Evolutionary conservation across 805 yeast genomes (phyloP), one percentile per base, ranked within the genome.

Genomic region (Candida takata): DNA sequence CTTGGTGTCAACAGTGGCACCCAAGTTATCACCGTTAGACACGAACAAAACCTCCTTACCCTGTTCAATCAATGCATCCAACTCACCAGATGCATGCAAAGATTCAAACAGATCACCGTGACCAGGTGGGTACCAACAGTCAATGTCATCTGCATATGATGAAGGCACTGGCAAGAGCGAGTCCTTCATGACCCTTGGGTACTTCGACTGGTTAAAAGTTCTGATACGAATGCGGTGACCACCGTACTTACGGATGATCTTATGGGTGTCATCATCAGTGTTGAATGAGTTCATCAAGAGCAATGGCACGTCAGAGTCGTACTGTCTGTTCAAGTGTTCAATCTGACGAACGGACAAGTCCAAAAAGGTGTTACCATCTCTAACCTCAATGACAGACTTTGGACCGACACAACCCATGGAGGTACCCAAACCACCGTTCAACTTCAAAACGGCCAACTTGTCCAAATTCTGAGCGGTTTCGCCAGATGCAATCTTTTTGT

Each of bases 371-470:
- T 92, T 94, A 43, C 97, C 97, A 53, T 92, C 98, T 64, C 98
- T 84, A 33, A 92, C 98, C 69, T 92, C 98, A 58, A 92, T 92
- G 48, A 92, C 95, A 19, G 95, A 84, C 65, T 88, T 88, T 46
- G 98, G 98, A 40, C 98, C 98, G 44, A 92, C 97, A 69, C 98
- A 92, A 40, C 98, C 98, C 98, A 92, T 92, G 8, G 97, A 90
- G 15, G 98, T 92, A 58, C 98, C 98, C 51, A 92, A 72, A 29
- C 98, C 98, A 70, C 98, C 98, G 60, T 92, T 92, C 60, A 92
- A 74, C 68, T 92, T 92, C 62, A 92, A 72, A 28, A 92, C 98
- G 8, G 97, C 97, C 59, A 92, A 74, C 62, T 88, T 88, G 49
- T 77, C 64, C 54, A 92, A 70, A 40, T 60, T 65, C 16, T 61